phyloP scores from a whole-genome alignment of 805 yeast genomes.

The Metschnikowia bowlesiae region DNA sequence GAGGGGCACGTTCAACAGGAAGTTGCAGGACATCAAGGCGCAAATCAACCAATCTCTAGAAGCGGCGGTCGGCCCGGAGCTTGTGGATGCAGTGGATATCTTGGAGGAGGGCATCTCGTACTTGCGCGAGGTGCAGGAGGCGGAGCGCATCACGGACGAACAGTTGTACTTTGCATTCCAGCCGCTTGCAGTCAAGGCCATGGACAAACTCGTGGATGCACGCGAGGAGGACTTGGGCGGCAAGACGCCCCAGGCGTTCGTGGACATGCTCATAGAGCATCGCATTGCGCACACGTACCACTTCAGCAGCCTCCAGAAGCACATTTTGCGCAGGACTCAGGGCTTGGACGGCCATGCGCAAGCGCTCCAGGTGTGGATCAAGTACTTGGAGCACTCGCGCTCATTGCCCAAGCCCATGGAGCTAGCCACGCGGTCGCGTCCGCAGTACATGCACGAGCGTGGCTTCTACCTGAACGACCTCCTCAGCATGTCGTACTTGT shows the following conservation, averaged over 20 bases:
- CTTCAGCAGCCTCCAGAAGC: constrained; percentile 20
- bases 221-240: constrained; percentile 10
- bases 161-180: constrained; percentile 25
- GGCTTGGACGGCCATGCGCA: constrained; percentile 17
- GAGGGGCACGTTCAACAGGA: constrained; percentile 16
- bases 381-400: constrained; percentile 24
- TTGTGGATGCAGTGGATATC: constrained; percentile 32
- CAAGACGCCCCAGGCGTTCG: constrained; percentile 14
- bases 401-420: constrained; percentile 7
- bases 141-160: constrained; percentile 28
- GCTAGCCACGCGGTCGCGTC: constrained; percentile 5
- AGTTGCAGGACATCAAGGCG: constrained; percentile 30
- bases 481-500: constrained; percentile 29
- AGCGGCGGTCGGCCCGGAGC: constrained; percentile 12
- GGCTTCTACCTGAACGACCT: constrained; percentile 15
- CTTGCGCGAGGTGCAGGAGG: constrained; percentile 33
- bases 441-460: constrained; percentile 9
- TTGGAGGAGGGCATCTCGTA: constrained; percentile 39
- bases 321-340: constrained; percentile 10
- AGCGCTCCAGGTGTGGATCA: constrained; percentile 33
- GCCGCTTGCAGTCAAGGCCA: constrained; percentile 21
- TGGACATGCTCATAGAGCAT: constrained; percentile 27
- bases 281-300: constrained; percentile 33
- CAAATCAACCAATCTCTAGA: constrained; percentile 28
- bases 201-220: constrained; percentile 18